phyloP scores from a whole-genome alignment of 345 rosid species.

The Salix koriyanagi region DNA sequence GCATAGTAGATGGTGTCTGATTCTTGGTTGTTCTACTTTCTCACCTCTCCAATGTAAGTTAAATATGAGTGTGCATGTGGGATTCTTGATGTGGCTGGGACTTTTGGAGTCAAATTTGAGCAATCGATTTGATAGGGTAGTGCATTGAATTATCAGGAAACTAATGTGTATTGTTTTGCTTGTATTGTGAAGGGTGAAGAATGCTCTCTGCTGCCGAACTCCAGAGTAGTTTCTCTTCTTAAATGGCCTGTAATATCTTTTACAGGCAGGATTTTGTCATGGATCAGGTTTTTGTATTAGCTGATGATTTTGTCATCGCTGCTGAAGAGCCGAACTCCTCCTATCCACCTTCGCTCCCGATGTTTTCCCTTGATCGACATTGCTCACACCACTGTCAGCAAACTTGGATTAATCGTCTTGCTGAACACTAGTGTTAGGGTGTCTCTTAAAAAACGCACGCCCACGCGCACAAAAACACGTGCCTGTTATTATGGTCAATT shows the following conservation, averaged over 20 bases:
- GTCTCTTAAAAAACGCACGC: not conserved
- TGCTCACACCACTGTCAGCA: not conserved
- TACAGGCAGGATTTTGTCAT: not conserved
- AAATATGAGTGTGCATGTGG: not conserved
- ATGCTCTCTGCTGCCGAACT: not conserved
- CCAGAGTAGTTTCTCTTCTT: not conserved
- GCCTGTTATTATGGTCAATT: no score
- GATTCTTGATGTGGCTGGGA: not conserved
- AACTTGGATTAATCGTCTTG: not conserved
- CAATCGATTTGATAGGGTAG: not conserved
- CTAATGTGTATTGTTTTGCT: not conserved
- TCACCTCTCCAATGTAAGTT: not conserved
- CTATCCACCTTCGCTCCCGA: not conserved
- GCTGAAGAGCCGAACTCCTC: not conserved
- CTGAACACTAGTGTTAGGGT: not conserved
- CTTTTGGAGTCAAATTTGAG: not conserved
- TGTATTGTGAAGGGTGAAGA: not conserved
- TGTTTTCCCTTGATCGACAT: not conserved
- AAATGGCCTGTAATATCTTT: not conserved
- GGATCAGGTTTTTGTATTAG: not conserved
- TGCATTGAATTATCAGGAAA: not conserved
- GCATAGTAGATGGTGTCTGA: not conserved
- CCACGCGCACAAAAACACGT: no score
- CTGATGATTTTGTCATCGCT: not conserved
- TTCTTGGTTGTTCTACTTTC: not conserved